Evolutionary conservation across 352 stramenopile species (phyloP).

Genomic region (Phytophthora cryptogea): DNA sequence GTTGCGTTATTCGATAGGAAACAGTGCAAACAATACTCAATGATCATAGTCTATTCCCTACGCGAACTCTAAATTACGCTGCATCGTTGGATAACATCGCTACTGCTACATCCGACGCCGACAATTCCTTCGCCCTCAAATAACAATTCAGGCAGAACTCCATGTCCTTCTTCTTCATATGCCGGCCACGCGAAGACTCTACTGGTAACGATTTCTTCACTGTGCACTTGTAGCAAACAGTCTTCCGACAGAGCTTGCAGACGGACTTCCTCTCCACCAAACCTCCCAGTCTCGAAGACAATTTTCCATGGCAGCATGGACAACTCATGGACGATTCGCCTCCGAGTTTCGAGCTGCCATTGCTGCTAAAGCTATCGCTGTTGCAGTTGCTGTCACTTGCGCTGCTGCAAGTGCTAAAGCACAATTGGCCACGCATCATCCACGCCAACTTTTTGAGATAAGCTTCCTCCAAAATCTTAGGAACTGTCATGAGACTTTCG

Average conservation of each 20-base stretch:
- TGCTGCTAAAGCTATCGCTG: conserved; percentile 24
- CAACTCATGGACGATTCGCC: conserved; percentile 15
- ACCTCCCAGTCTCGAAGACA: conserved; percentile 19
- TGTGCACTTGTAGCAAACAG: conserved; percentile 45
- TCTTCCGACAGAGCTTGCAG: conserved; percentile 30
- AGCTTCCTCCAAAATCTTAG: conserved; percentile 37
- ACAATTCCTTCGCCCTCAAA: conserved; percentile 28
- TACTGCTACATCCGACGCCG: conserved; percentile 32
- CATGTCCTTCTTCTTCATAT: conserved; percentile 32
- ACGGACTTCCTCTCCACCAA: conserved; percentile 24
- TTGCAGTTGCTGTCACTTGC: conserved; percentile 15
- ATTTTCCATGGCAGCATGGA: conserved; percentile 37
- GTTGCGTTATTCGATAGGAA: too few relatives aligned
- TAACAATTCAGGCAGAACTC: conserved; percentile 46
- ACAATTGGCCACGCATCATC: conserved; percentile 41
- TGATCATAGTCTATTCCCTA: neutral
- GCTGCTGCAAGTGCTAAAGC: conserved; percentile 15
- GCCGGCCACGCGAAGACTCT: conserved; percentile 27
- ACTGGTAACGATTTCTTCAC: conserved; percentile 41
- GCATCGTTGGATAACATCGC: conserved; percentile 19
- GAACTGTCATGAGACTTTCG: conserved; percentile 29
- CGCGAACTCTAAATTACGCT: conserved; percentile 7
- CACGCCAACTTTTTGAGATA: conserved; percentile 56
- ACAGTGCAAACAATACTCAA: too few relatives aligned
- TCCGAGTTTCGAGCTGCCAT: conserved; percentile 5